Conservation (phyloP, 164 flowering plant species). For the Piper longum region DNA sequence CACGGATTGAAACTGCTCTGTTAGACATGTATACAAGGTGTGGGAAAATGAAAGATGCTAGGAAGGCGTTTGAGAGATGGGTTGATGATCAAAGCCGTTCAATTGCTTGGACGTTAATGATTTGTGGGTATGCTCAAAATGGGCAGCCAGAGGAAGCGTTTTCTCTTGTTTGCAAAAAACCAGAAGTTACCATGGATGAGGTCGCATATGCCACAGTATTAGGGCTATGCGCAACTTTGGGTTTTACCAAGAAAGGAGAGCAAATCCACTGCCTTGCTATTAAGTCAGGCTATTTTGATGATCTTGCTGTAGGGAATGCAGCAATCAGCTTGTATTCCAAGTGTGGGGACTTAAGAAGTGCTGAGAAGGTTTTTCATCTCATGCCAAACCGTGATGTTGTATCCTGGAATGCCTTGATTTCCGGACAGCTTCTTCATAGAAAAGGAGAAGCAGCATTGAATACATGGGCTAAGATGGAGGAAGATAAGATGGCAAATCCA, state of each 20-base stretch:
- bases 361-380: constrained; percentile 35
- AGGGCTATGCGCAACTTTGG: constrained; percentile 62
- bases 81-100: constrained; percentile 18
- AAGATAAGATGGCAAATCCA: constrained; percentile 26
- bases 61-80: constrained; percentile 38
- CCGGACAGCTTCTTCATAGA: constrained; percentile 54
- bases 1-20: constrained; percentile 51
- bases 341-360: constrained; percentile 52
- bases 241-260: constrained; percentile 50
- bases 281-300: constrained; percentile 38
- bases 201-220: constrained; percentile 44
- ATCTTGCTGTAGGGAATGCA: constrained; percentile 52
- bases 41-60: constrained; percentile 61
- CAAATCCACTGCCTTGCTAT: constrained; percentile 57
- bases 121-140: constrained; percentile 70
- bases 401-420: constrained; percentile 75
- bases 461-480: constrained; percentile 50
- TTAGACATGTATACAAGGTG: constrained; percentile 78
- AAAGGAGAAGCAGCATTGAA: constrained; percentile 58
- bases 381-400: constrained; percentile 48
- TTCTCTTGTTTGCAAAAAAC: constrained; percentile 34
- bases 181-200: constrained; percentile 38
- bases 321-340: constrained; percentile 65
- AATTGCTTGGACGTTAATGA: constrained; percentile 52
- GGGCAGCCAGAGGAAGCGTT: constrained; percentile 56